Evolutionary conservation across 176 grass and related monocot species (phyloP), one percentile per base, ranked within the genome.

Genomic region (Avena sativa): DNA sequence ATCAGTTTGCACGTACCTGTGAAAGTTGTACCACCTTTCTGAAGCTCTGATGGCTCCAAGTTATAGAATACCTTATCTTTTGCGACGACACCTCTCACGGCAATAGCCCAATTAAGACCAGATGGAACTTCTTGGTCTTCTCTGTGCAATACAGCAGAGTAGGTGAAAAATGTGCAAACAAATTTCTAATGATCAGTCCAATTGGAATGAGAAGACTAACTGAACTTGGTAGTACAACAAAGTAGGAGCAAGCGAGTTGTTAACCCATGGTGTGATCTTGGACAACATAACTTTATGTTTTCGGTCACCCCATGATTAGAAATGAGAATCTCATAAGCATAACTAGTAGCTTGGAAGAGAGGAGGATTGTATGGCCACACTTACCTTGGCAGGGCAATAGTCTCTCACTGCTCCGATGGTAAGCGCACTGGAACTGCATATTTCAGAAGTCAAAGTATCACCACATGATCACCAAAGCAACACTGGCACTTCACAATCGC

Each of bases 11-110:
- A 68, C 16, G 58, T 87, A 94, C 91, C 93, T 82, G 72, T 44
- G 83, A 67, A 80, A 55, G 48, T 68, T 51, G 86, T 74, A 88
- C 96, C 84, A 49, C 36, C 19, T 72, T 91, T 98, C 80, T 94
- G 90, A 92, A 98, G 92, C 60, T 98, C 90, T 2, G 81, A 87
- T 36, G 67, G 70, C 26, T 90, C 86, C 79, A 94, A 84, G 84
- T 96, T 94, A 86, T 94, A 86, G 84, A 98, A 93, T 44, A 87
- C 81, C 47, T 91, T 95, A 78, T 94, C 93, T 86, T 92, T 95
- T 47, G 91, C 88, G 70, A 92, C 71, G 25, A 95, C 85, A 47
- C 96, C 93, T 76, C 84, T 95, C 51, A 79, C 64, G 62, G 96
- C 93, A 76, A 98, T 83, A 61, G 93, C 88, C 89, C 84, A 92